Evolutionary conservation across 2,329 filamentous ascomycete species (phyloP).

Genomic region (Thermothelomyces thermophilus): DNA sequence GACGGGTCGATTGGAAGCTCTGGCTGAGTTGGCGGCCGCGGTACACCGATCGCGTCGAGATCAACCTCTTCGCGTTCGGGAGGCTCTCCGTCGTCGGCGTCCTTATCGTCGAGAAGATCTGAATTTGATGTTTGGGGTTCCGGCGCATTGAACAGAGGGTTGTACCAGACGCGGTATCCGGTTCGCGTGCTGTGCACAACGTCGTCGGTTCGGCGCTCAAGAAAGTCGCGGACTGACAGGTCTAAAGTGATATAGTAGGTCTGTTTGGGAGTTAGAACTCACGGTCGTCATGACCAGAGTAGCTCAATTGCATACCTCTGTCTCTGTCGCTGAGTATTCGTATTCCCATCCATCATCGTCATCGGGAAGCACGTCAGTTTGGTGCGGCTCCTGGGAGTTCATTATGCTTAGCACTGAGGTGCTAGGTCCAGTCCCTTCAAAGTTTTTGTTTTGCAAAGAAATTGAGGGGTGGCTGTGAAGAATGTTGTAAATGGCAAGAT

Average conservation of each 20-base stretch:
- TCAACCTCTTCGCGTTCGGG: constrained; percentile 33
- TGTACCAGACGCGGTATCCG: constrained; percentile 39
- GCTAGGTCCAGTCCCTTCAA: not conserved
- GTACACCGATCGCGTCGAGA: constrained; percentile 23
- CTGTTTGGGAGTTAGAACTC: constrained; percentile 31
- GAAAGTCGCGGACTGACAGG: constrained; percentile 54
- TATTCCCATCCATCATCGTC: constrained; percentile 61
- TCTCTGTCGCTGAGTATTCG: constrained; percentile 58
- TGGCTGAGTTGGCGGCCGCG: not conserved
- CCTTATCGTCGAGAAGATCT: constrained; percentile 23
- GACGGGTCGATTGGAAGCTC: constrained; percentile 19
- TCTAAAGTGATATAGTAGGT: constrained; percentile 60
- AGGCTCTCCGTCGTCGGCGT: constrained; percentile 26
- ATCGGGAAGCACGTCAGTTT: not conserved
- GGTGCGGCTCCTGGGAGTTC: not conserved
- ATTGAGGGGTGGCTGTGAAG: too few species aligned
- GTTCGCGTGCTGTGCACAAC: constrained; percentile 35
- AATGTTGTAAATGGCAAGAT: too few species aligned
- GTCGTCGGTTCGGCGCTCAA: constrained; percentile 36
- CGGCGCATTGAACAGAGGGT: constrained; percentile 26
- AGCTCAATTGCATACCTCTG: constrained; percentile 39
- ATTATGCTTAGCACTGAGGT: not conserved
- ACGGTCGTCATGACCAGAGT: not conserved
- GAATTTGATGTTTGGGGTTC: constrained; percentile 17
- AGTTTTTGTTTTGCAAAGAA: too few species aligned